Conservation (phyloP, 208 protist species). For the Leishmania tropica region DNA sequence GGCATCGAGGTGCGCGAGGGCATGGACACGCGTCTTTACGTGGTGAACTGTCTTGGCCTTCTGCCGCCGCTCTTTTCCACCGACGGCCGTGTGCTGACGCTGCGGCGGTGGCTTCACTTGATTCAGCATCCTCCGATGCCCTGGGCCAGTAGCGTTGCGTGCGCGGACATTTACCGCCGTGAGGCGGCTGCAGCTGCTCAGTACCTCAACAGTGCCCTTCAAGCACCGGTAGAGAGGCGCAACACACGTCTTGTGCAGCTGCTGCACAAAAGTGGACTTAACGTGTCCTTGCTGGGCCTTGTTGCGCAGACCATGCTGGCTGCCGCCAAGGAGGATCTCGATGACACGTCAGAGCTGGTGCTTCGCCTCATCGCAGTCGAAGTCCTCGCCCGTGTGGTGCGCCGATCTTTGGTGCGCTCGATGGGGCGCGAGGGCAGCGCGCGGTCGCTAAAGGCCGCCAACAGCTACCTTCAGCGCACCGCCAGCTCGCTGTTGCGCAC, state of each 20-base stretch:
- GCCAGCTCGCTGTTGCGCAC: constrained; percentile 41
- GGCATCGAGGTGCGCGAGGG: constrained; percentile 58
- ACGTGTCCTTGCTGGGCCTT: constrained; percentile 48
- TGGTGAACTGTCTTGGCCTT: constrained; percentile 49
- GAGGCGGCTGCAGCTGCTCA: constrained; percentile 10
- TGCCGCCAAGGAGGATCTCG: constrained; percentile 34
- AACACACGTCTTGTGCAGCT: constrained; percentile 36
- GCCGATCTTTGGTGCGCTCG: constrained; percentile 36
- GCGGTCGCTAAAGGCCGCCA: constrained; percentile 22
- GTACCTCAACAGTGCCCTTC: constrained; percentile 31
- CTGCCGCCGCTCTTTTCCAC: constrained; percentile 37
- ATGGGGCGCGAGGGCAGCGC: constrained; percentile 27
- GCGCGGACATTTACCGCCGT: constrained; percentile 26
- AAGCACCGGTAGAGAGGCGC: constrained; percentile 31
- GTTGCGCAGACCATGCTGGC: constrained; percentile 34
- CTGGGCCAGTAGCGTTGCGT: constrained; percentile 9
- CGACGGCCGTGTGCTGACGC: constrained; percentile 19
- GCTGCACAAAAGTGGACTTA: constrained; percentile 43
- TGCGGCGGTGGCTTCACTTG: constrained; percentile 52
- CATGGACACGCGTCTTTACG: constrained; percentile 52
- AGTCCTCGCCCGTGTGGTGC: constrained; percentile 52
- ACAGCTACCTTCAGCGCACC: constrained; percentile 45
- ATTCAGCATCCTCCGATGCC: constrained; percentile 27
- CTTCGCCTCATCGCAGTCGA: constrained; percentile 42
- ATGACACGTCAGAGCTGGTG: constrained; percentile 31